A percentile compares a stretch with the other conserved stretches of the same genome.
phyloP scores from a whole-genome alignment of 2,329 filamentous ascomycete species.

The Fusarium virguliforme region DNA sequence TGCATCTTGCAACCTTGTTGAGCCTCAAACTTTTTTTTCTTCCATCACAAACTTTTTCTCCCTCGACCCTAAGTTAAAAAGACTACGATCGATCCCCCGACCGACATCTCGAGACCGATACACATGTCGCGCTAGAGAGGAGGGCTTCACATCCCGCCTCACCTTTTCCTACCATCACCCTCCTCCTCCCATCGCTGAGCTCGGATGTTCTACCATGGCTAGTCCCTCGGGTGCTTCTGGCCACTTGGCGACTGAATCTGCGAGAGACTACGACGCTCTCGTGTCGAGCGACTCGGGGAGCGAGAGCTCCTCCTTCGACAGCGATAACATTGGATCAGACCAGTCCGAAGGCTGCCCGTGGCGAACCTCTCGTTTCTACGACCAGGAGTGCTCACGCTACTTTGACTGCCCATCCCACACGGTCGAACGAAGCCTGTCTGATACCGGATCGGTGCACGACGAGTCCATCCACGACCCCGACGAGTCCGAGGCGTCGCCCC shows the following conservation, averaged over 20 bases:
- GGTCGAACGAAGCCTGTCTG: conserved; percentile 58
- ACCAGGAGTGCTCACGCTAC: conserved; percentile 64
- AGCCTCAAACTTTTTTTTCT: neutral
- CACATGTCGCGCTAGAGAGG: conserved; percentile 37
- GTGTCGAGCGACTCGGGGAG: conserved; percentile 44
- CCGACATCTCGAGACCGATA: conserved; percentile 14
- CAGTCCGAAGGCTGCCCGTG: conserved; percentile 55
- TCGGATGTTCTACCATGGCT: conserved; percentile 51
- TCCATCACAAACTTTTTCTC: neutral
- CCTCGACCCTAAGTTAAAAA: conserved; percentile 3
- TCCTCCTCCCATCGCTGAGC: conserved; percentile 15
- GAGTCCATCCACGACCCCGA: conserved; percentile 35
- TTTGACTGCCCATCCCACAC: conserved; percentile 67
- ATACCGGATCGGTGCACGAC: conserved; percentile 46
- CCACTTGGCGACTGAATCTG: conserved; percentile 40
- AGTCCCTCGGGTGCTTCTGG: conserved; percentile 45
- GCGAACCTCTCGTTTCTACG: conserved; percentile 58
- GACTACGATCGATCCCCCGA: conserved; percentile 3
- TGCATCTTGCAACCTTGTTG: conserved; percentile 25
- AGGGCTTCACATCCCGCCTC: conserved; percentile 28
- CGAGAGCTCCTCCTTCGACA: conserved; percentile 62
- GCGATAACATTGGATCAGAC: conserved; percentile 47
- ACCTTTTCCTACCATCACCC: neutral
- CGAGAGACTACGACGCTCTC: conserved; percentile 34
- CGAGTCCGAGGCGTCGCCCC: conserved; percentile 21